Base-by-base conservation (phyloP, 179 eudicot species). In the Amaranthus tricolor region DNA sequence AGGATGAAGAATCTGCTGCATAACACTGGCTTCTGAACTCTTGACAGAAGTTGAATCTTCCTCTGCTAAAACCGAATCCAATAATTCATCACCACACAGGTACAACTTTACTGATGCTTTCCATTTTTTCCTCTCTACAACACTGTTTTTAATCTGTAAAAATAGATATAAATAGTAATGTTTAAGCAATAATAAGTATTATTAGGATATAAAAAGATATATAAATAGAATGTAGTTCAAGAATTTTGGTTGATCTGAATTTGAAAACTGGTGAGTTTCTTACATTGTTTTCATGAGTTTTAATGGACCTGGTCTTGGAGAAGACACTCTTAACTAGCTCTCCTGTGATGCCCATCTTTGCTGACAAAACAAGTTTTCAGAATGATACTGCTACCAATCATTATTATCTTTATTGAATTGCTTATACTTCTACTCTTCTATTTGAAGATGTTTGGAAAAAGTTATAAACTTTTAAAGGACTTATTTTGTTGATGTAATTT, bases 271-370 rank as follows among this genome's bases (percentile, higher is more conserved):
- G 44, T 45, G 47, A 81, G 31, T 24, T 24, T 24, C 85, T 86
- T 77, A 82, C 88, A 82, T 82, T 72, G 79, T 71, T 83, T 45
- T 86, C 85, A 70, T 73, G 79, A 53, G 83, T 73, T 54, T 74
- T 80, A 56, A 65, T 55, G 11, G 88, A 83, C 72, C 78, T 77
- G 82, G 83, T 87, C 66, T 85, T 88, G 54, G 87, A 87, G 86
- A 90, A 90, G 54, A 87, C 90, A 76, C 87, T 87, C 82, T 89
- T 82, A 66, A 88, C 92, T 16, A 90, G 86, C 85, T 83, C 90
- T 61, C 88, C 85, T 19, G 92, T 82, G 79, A 86, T 88, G 45
- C 95, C 95, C 95, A 87, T 89, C 20, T 75, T 60, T 45, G 58
- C 31, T 43, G 52, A 58, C 67, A 54, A 40, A 59, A 60, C 44